Evolutionary conservation across 2,329 filamentous ascomycete species (phyloP).

Genomic region (Cordyceps farinosa): DNA sequence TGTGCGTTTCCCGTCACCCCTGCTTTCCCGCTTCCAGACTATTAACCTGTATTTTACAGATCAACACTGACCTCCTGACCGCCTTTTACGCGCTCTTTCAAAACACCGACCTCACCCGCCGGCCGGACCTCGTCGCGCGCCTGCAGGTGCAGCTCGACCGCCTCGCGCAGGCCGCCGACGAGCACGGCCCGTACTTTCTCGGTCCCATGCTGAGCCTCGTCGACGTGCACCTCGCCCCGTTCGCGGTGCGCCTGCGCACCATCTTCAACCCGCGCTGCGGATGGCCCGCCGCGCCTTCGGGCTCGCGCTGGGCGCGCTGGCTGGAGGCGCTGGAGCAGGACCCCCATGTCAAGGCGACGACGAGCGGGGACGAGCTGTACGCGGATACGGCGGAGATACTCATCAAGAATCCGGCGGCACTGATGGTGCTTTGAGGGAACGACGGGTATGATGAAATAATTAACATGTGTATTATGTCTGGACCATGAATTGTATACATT

Average conservation of each 20-base stretch:
- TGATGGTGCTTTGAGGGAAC: neutral
- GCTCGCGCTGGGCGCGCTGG: conserved; percentile 66
- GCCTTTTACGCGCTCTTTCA: conserved; percentile 72
- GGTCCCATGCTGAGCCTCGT: conserved; percentile 55
- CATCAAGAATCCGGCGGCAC: conserved; percentile 14
- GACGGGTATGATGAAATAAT: neutral
- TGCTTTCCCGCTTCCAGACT: no score
- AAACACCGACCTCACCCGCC: conserved; percentile 57
- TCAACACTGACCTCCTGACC: conserved; percentile 73
- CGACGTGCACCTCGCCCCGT: conserved; percentile 72
- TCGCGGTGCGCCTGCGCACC: conserved; percentile 65
- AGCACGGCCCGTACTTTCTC: conserved; percentile 66
- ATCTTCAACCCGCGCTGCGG: conserved; percentile 62
- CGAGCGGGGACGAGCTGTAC: conserved; percentile 55
- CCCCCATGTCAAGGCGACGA: conserved; percentile 61
- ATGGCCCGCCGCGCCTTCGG: conserved; percentile 53
- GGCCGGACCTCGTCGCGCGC: conserved; percentile 55
- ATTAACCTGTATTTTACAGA: no score
- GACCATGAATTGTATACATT: neutral
- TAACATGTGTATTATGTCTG: neutral
- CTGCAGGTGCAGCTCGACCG: conserved; percentile 61
- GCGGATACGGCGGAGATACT: conserved; percentile 57
- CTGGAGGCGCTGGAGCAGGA: conserved; percentile 65
- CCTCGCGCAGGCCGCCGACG: conserved; percentile 46
- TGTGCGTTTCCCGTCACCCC: no score